Evolutionary conservation across 1,284 basidiomycete species (phyloP).

Genomic region (Schizophyllum amplum): DNA sequence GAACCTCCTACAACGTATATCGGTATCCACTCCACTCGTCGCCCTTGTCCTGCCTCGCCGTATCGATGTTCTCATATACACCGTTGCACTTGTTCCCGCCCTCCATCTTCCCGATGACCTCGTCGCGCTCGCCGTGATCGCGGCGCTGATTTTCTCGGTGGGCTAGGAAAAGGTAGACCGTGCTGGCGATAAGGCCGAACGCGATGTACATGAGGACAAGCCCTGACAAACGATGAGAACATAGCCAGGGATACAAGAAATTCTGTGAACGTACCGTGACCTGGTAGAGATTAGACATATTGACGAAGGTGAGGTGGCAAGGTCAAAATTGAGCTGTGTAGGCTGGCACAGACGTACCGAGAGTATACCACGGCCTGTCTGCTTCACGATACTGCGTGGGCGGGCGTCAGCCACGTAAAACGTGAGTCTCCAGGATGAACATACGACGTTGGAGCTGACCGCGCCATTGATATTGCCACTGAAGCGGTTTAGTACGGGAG

Average conservation of each 20-base stretch:
- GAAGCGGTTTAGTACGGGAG: background rate
- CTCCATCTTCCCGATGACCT: constrained; percentile 46
- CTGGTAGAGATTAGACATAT: no score
- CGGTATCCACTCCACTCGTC: constrained; percentile 54
- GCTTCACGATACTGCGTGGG: constrained; percentile 50
- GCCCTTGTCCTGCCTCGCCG: constrained; percentile 49
- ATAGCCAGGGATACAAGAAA: background rate
- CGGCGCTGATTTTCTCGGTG: constrained; percentile 53
- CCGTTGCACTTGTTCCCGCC: constrained; percentile 34
- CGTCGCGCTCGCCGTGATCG: constrained; percentile 57
- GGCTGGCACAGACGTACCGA: constrained; percentile 26
- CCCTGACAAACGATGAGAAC: no score
- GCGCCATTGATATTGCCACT: constrained; percentile 67
- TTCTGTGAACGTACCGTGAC: constrained; percentile 30
- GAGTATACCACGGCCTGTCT: constrained; percentile 62
- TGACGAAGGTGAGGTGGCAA: no score
- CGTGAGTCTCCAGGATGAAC: constrained; percentile 16
- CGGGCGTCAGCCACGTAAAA: background rate
- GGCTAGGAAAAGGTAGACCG: constrained; percentile 38
- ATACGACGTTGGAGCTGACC: constrained; percentile 60
- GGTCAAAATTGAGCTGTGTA: no score
- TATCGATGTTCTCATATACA: constrained; percentile 35
- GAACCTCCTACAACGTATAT: constrained; percentile 37
- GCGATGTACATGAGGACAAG: constrained; percentile 66
- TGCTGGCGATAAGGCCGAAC: constrained; percentile 49